Conservation (phyloP, 2,329 filamentous ascomycete species). For the Ophiocordyceps robertsii region DNA sequence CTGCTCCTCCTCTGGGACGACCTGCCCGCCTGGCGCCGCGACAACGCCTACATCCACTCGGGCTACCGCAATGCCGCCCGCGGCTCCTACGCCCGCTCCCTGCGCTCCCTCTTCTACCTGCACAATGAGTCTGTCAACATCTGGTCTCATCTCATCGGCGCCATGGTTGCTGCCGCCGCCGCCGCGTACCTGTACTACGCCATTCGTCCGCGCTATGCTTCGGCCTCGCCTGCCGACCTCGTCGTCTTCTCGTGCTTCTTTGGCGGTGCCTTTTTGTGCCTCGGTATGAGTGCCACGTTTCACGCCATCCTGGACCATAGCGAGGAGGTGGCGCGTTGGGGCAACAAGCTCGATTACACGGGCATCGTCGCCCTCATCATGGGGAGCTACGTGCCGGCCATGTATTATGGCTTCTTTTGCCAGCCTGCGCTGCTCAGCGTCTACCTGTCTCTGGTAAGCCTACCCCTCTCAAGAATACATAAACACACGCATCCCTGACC, state of each 20-base stretch:
- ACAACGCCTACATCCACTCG: conserved; percentile 40
- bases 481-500: background rate
- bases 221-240: conserved; percentile 50
- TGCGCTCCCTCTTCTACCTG: conserved; percentile 35
- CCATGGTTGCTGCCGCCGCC: conserved; percentile 39
- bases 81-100: conserved; percentile 31
- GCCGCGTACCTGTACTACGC: conserved; percentile 40
- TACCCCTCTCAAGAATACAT: background rate
- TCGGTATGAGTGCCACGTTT: conserved; percentile 74
- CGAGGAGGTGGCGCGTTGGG: conserved; percentile 60
- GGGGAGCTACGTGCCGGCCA: conserved; percentile 75
- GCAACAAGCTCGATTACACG: conserved; percentile 88
- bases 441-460: conserved; percentile 64
- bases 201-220: conserved; percentile 51
- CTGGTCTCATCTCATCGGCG: conserved; percentile 53
- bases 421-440: conserved; percentile 47
- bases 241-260: conserved; percentile 70
- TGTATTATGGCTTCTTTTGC: conserved; percentile 80
- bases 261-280: conserved; percentile 54
- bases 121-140: conserved; percentile 53
- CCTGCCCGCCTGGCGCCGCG: conserved; percentile 43
- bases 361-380: conserved; percentile 88
- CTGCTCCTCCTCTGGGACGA: conserved; percentile 43
- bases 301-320: conserved; percentile 83
- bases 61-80: conserved; percentile 38